Base-by-base conservation (phyloP, 805 yeast genomes). In the Cyberlindnera amylophila region DNA sequence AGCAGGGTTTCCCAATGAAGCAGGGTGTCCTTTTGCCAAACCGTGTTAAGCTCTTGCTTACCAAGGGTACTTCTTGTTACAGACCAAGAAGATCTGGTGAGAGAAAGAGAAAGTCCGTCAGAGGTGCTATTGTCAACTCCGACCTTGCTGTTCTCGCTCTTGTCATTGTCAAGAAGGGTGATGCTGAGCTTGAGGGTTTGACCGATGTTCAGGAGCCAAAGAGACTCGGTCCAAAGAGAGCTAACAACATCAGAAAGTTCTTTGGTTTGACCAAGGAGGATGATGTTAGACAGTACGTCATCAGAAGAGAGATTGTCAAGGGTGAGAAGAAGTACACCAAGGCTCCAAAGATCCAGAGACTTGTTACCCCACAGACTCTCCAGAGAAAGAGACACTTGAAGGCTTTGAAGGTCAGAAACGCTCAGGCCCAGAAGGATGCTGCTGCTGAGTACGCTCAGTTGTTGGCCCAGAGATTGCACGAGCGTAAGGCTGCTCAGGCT, bases 1-100 rank as follows among this genome's bases (percentile, higher is more conserved):
- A 93, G 80, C 99, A 93, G 81, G 99, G 99, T 80, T 93, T 93
- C 96, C 98, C 99, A 78, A 93, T 95, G 99, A 93, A 90, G 78
- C 99, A 95, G 79, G 99, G 99, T 85, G 99, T 93, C 59, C 79
- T 93, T 82, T 93, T 88, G 81, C 98, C 99, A 77, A 89, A 95
- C 83, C 95, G 99, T 84, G 98, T 93, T 65, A 89, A 86, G 73
- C 82, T 93, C 66, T 82, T 93, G 70, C 80, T 93, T 70, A 73
- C 96, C 62, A 82, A 88, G 77, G 96, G 91, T 67, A 84, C 78
- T 79, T 87, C 97, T 64, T 91, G 98, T 82, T 93, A 93, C 95
- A 91, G 99, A 82, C 95, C 96, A 74, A 93, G 99, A 82, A 88
- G 98, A 79, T 69, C 74, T 59, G 99, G 99, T 84, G 99, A 93